A percentile compares a stretch with the other conserved stretches of the same genome.
Evolutionary conservation across 164 flowering plant species (phyloP).

Genomic region (Sedum album): DNA sequence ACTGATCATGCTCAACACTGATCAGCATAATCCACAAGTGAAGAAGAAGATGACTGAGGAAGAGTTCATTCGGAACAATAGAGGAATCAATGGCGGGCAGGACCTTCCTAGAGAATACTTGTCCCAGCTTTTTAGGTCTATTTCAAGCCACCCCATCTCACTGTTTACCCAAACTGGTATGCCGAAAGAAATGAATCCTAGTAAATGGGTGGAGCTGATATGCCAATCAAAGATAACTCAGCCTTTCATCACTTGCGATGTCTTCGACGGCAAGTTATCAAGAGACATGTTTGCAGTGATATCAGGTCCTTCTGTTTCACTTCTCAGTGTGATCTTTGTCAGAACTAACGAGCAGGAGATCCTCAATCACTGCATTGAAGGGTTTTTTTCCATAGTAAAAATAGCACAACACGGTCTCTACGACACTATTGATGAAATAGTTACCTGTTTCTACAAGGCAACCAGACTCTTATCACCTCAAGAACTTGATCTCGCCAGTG

Average conservation of each 20-base stretch:
- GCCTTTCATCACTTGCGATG: slow-evolving; percentile 33
- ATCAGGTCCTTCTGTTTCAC: slow-evolving; percentile 73
- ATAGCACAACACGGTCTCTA: slow-evolving; percentile 60
- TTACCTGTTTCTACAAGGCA: slow-evolving; percentile 75
- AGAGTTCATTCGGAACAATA: slow-evolving; percentile 86
- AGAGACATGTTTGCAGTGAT: slow-evolving; percentile 83
- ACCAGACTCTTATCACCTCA: slow-evolving; percentile 77
- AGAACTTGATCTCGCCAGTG: slow-evolving; percentile 68
- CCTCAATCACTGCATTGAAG: slow-evolving; percentile 71
- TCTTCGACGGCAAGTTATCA: slow-evolving; percentile 39
- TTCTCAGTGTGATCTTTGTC: slow-evolving; percentile 70
- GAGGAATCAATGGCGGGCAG: slow-evolving; percentile 80
- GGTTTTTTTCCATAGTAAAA: slow-evolving; percentile 54
- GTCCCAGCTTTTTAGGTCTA: slow-evolving; percentile 78
- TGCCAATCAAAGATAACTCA: slow-evolving; percentile 37
- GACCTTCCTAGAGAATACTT: slow-evolving; percentile 88
- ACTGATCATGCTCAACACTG: slow-evolving; percentile 92
- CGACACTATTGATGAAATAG: slow-evolving; percentile 77
- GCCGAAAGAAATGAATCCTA: slow-evolving; percentile 50
- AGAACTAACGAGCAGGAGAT: slow-evolving; percentile 72
- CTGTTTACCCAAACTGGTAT: slow-evolving; percentile 32
- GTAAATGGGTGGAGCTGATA: slow-evolving; percentile 64
- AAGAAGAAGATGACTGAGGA: slow-evolving; percentile 99
- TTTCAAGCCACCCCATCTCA: slow-evolving; percentile 52
- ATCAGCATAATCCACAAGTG: slow-evolving; percentile 92